Base-by-base conservation (phyloP, 306 rosid genomes). In the Canavalia ensiformis region DNA sequence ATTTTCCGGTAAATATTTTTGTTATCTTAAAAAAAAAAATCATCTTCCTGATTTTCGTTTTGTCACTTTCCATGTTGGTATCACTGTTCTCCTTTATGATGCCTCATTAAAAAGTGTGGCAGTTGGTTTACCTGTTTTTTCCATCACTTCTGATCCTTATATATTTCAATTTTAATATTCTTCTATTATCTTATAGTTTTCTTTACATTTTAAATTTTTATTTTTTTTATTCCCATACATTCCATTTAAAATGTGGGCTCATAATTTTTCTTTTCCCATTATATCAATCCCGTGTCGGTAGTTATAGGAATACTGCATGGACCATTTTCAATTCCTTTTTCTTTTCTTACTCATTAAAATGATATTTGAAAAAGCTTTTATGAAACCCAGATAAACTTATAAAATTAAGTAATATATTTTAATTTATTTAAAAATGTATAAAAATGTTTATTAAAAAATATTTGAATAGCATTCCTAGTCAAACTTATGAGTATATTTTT, bases 211-310 rank as follows among this genome's bases (percentile, higher is more conserved):
- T 18, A 18, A 18, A 18, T 18, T 18, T 18, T 18, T 18, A 18
- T 18, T 18, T 18, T 18, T 18, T 18, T 18, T 18, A 18, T 18
- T 18, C 25, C 25, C 25, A 18, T 18, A 18, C 25, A 18, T 18
- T 18, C 25, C 25, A 18, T 18, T 18, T 18, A 18, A 18, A 18
- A 18, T 18, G 25, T 18, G 25, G 25, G 25, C 25, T 18, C 25
- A 18, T 18, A 18, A 18, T 18, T 18, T 18, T 18, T 18, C 25
- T 18, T 18, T 58, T 58, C 81, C 18, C 58, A 71, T 18, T 66
- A 65, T 77, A 42, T 66, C 73, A 66, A 8, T 57, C 62, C 66
- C 12, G 74, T 85, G 86, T 85, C 83, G 86, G 88, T 68, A 45
- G 59, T 80, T 28, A 28, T 50, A 13, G 11, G 31, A 47, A 34